Evolutionary conservation across 208 protist genomes (phyloP), one percentile per base, ranked within the genome.

Genomic region (Crithidia expoeki): DNA sequence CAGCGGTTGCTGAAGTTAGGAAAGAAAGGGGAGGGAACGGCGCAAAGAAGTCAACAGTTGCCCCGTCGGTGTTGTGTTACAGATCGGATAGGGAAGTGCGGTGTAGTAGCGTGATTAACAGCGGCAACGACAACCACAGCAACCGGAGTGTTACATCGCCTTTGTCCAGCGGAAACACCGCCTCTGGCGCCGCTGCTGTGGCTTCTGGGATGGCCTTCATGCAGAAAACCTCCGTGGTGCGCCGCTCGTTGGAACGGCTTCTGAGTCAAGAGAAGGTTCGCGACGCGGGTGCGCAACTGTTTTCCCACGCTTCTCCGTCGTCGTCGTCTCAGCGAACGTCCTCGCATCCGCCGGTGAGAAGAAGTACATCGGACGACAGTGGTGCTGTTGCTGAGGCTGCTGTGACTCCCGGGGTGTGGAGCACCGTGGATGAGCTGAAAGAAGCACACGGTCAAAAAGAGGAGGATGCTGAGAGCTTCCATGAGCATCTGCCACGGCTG

Each of bases 351-450:
- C 38, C 9, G 58, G 6, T 2, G 17, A 38, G 11, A 14, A 14
- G 44, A 1, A 52, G 21, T 1, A 9, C 28, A 9, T 46, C 19
- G 33, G 28, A n/a, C 30, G n/a, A 17, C 42, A 17, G 4, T n/a
- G 16, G 2, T 17, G 42, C 42, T 47, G 55, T 12, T 34, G 2
- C 42, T 34, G 56, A 9, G 1, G 42, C 38, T n/a, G n/a, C 19
- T 38, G 36, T 2, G 1, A 28, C 14, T 44, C 32, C 46, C 12
- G 46, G 25, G 32, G 4, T 32, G 60, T 55, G 46, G 60, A 66
- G 60, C 47, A 44, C 60, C 0, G 60, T 55, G 46, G 46, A 66
- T 17, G 47, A 56, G 23, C 10, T 51, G 40, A 32, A 32, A 14
- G 60, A 40, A 3, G 21, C 16, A 33, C 10, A 64, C 19, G 58